Base-by-base conservation (phyloP, 1,139 yeast species). In the Sugiyamaella novakii region DNA sequence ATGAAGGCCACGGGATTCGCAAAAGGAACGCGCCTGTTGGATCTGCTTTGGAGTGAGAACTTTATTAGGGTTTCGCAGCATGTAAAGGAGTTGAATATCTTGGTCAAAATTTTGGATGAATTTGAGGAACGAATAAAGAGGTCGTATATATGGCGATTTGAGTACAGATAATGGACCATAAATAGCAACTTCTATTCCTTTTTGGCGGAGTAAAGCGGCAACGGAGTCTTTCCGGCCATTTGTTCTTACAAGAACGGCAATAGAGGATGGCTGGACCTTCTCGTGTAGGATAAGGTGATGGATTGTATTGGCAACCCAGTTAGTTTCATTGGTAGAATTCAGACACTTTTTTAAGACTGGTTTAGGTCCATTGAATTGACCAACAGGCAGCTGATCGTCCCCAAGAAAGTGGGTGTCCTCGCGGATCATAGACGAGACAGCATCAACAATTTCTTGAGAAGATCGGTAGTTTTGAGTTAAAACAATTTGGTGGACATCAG, bases 391-490 rank as follows among this genome's bases (percentile, higher is more conserved):
- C 3, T 37, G 43, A 10, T 43, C 43, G 24, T 46, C 25, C 17
- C 36, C 39, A 19, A 46, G 35, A 27, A 48, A 24, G 2, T 46
- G 39, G 3, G 55, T 45, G 57, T 84, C 88, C 54, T 81, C 84
- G 43, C 74, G 70, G 78, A 91, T 87, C 11, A 89, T 65, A 0
- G 65, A 58, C 57, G 86, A 88, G 10, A 96, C 83, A 5, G 84
- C 63, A 24, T 74, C 67, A 4, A 91, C 69, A 29, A 92, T 84
- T 36, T 76, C 79, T 24, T 75, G 70, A 0, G 95, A 81, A 0
- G 96, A 88, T 46, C 98, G 72, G 64, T 91, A 92, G 64, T 91
- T 92, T 53, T 82, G 80, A 18, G 74, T 72, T 51, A 92, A 71
- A 3, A 75, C 67, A 1, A 83, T 71, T 8, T 66, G 65, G 5